Evolutionary conservation across 108 stramenopile genomes (phyloP).

Genomic region (Fragilariopsis cylindrus): DNA sequence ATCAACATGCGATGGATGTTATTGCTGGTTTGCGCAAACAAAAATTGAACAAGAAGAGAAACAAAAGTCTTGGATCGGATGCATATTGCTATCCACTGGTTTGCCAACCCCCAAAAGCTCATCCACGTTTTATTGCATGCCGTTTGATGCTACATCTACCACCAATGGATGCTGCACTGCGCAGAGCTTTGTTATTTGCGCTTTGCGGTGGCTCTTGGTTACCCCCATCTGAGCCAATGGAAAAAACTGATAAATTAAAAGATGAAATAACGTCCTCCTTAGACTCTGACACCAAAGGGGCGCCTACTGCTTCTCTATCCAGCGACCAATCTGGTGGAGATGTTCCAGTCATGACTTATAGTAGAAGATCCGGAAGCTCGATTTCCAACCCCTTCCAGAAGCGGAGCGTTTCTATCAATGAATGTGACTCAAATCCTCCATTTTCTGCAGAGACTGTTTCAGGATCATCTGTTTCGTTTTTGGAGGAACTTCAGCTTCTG

Average conservation of each 20-base stretch:
- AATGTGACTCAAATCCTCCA: conserved; percentile 27
- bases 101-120: conserved; percentile 74
- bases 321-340: conserved; percentile 21
- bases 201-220: conserved; percentile 83
- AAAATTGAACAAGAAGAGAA: conserved; percentile 47
- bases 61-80: conserved; percentile 23
- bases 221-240: conserved; percentile 70
- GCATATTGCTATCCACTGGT: conserved; percentile 73
- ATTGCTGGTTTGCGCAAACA: conserved; percentile 75
- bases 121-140: conserved; percentile 82
- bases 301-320: conserved; percentile 9
- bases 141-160: conserved; percentile 79
- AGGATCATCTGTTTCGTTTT: conserved; percentile 78
- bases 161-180: conserved; percentile 81
- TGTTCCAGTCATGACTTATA: conserved; percentile 37
- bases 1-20: conserved; percentile 94
- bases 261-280: conserved; percentile 26
- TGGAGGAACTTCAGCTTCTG: conserved; percentile 85
- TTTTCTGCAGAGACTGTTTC: conserved; percentile 79
- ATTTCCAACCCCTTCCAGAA: conserved; percentile 21
- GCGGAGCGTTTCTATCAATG: conserved; percentile 22
- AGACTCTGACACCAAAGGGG: not conserved
- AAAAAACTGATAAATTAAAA: conserved; percentile 30
- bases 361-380: conserved; percentile 33
- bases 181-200: conserved; percentile 84